These are phyloP conservation scores for Bodo saltans DNA, from an alignment of 78 protist genomes.

Conservation along the genomic window DNA sequence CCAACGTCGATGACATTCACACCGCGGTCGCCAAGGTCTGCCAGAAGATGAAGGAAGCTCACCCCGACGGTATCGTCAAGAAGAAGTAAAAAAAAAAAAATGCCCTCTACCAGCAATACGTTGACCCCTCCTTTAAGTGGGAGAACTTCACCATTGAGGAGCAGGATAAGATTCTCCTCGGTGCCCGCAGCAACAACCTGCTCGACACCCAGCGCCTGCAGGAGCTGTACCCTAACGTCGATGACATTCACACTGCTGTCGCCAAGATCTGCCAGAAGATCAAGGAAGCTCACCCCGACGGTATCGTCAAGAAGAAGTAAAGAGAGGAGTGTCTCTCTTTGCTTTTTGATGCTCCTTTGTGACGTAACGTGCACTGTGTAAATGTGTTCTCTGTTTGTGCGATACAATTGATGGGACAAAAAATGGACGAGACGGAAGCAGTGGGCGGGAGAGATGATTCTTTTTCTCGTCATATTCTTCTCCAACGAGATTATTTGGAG, in stretches of 20 bases:
- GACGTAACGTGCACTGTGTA: no score
- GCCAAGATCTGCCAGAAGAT: not conserved
- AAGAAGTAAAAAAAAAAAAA: no score
- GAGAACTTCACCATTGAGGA: constrained; percentile 69
- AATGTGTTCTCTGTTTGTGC: no score
- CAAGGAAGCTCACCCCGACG: not conserved
- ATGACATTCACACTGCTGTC: constrained; percentile 33
- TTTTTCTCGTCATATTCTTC: no score
- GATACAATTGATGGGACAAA: no score
- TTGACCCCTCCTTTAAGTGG: constrained; percentile 54
- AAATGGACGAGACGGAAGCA: no score
- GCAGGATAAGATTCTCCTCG: constrained; percentile 56
- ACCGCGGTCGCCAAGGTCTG: constrained; percentile 21
- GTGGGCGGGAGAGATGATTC: no score
- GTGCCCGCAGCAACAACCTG: constrained; percentile 69
- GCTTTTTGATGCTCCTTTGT: no score
- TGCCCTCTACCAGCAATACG: constrained; percentile 53
- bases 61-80: not conserved
- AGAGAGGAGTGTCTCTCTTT: no score
- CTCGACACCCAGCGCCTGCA: constrained; percentile 52
- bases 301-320: not conserved
- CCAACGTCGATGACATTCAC: constrained; percentile 41
- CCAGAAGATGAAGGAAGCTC: not conserved
- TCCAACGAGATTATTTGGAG: no score
- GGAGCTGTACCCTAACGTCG: constrained; percentile 46